Conservation (phyloP, 805 yeast species). For the Candida quercuum region DNA sequence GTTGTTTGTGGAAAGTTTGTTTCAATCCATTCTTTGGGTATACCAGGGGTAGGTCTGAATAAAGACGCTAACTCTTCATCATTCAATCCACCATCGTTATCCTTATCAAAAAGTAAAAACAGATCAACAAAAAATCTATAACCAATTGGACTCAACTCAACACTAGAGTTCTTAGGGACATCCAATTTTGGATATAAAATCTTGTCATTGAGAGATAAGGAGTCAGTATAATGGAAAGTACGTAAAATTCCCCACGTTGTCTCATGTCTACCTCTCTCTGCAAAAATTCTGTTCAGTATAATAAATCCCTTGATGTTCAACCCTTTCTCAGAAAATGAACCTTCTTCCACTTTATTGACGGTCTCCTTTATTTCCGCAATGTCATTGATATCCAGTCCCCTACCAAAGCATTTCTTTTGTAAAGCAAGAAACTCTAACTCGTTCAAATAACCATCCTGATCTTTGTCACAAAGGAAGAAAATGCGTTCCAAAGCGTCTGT, state of each 20-base stretch:
- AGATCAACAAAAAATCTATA: constrained; percentile 88
- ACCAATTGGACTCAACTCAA: constrained; percentile 89
- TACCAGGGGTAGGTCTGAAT: constrained; percentile 89
- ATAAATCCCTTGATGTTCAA: constrained; percentile 73
- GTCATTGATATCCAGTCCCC: constrained; percentile 47
- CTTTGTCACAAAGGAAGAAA: constrained; percentile 80
- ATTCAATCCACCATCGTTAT: constrained; percentile 93
- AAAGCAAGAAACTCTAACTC: constrained; percentile 64
- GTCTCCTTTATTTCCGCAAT: constrained; percentile 37
- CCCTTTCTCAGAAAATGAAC: constrained; percentile 41
- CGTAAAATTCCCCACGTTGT: constrained; percentile 94
- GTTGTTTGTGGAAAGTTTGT: constrained; percentile 83
- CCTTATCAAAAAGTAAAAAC: constrained; percentile 83
- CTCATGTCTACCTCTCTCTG: constrained; percentile 91
- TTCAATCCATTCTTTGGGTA: constrained; percentile 83
- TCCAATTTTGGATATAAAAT: constrained; percentile 77
- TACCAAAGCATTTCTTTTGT: constrained; percentile 72
- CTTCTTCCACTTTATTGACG: constrained; percentile 24
- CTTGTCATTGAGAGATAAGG: constrained; percentile 75
- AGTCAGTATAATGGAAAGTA: constrained; percentile 86
- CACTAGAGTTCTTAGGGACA: constrained; percentile 69
- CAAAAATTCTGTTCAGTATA: constrained; percentile 71
- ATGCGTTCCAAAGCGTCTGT: constrained; percentile 72
- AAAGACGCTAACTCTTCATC: constrained; percentile 62
- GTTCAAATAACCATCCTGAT: constrained; percentile 80